Conservation (phyloP, 805 yeast genomes). For the Metschnikowia lachancei region DNA sequence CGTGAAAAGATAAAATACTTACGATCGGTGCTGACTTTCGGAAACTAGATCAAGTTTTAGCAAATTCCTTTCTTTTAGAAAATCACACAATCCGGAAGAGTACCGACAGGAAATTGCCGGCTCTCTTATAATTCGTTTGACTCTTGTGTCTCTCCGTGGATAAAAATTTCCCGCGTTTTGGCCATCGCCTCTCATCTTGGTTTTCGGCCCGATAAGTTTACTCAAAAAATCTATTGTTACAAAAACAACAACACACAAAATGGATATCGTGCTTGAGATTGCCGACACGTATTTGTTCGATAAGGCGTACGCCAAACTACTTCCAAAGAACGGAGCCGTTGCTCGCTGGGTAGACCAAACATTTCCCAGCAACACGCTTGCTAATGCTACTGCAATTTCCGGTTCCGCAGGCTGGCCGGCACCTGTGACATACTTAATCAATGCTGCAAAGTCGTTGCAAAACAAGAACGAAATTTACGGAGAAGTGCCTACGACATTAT, state of each 20-base stretch:
- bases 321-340: constrained; percentile 56
- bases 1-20: not conserved
- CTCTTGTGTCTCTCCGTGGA: too few relatives aligned
- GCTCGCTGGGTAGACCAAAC: constrained; percentile 23
- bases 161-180: not conserved
- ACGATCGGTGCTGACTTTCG: too few relatives aligned
- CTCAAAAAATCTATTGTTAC: not conserved
- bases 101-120: too few relatives aligned
- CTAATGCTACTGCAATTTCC: constrained; percentile 15
- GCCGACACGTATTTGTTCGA: constrained; percentile 75
- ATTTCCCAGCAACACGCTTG: constrained; percentile 14
- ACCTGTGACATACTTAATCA: constrained; percentile 15
- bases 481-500: constrained; percentile 56
- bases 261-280: constrained; percentile 91
- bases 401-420: constrained; percentile 15
- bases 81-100: too few relatives aligned
- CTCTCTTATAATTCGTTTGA: too few relatives aligned
- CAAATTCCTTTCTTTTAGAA: too few relatives aligned
- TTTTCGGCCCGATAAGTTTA: not conserved
- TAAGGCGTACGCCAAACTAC: constrained; percentile 60
- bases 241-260: constrained; percentile 24
- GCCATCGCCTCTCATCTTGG: constrained; percentile 3
- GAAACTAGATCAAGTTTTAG: too few relatives aligned
- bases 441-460: constrained; percentile 24
- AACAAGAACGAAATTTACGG: constrained; percentile 53